These are phyloP conservation scores for Myriosclerotinia curreyana DNA, from an alignment of 2,329 filamentous ascomycete species.

Conservation along the genomic window DNA sequence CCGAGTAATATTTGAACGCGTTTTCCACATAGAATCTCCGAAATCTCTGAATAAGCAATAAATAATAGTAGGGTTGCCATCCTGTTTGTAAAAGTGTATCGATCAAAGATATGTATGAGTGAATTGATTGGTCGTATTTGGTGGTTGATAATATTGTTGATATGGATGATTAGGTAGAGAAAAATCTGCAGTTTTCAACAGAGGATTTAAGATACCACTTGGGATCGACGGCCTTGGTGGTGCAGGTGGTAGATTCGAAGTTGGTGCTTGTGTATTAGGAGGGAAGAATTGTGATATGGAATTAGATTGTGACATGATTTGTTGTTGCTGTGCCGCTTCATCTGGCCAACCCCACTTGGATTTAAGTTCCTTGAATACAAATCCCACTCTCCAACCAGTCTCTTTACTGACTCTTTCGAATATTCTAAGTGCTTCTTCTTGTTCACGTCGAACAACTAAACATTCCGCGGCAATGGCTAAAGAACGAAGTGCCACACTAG, in stretches of 20 bases:
- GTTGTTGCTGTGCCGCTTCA: slow-evolving; percentile 37
- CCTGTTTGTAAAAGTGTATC: neutral
- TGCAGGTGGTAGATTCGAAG: slow-evolving; percentile 31
- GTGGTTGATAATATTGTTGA: slow-evolving; percentile 74
- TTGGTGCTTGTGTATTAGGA: slow-evolving; percentile 23
- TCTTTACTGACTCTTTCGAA: slow-evolving; percentile 71
- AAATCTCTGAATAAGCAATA: neutral
- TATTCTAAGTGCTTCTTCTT: slow-evolving; percentile 76
- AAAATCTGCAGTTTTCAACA: slow-evolving; percentile 71
- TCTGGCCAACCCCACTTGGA: slow-evolving; percentile 70
- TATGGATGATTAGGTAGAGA: slow-evolving; percentile 76
- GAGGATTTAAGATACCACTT: slow-evolving; percentile 62
- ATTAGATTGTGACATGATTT: slow-evolving; percentile 29
- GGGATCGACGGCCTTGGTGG: slow-evolving; percentile 31
- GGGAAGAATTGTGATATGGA: slow-evolving; percentile 37
- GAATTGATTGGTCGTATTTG: slow-evolving; percentile 47
- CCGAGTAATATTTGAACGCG: neutral
- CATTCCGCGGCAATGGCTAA: slow-evolving; percentile 74
- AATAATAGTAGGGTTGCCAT: neutral
- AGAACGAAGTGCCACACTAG: slow-evolving; percentile 74
- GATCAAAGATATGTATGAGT: slow-evolving; percentile 33
- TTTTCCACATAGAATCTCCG: neutral
- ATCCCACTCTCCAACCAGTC: slow-evolving; percentile 74
- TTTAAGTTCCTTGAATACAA: slow-evolving; percentile 70
- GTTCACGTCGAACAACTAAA: slow-evolving; percentile 65